Percentiles rank a stretch among this genome's conserved stretches.
Conservation (phyloP, 176 grass and related monocot genomes). For the Ananas comosus region DNA sequence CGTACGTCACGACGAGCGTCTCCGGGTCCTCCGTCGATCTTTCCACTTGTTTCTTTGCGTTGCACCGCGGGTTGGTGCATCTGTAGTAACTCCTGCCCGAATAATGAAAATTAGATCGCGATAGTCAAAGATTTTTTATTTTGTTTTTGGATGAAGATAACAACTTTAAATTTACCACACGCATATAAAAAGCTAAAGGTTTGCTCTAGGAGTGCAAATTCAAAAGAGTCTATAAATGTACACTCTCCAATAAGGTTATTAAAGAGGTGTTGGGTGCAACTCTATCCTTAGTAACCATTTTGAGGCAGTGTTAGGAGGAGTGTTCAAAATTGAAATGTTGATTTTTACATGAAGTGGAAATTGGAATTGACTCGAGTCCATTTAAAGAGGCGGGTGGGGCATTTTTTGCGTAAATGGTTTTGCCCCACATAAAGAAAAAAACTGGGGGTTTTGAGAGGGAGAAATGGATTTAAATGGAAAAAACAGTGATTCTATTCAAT, state of each 20-base stretch:
- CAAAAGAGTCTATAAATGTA: too few species aligned
- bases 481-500: not conserved
- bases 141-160: too few species aligned
- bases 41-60: constrained; percentile 93
- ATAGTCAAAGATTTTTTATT: too few species aligned
- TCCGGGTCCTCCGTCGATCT: constrained; percentile 60
- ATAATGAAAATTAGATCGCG: not conserved
- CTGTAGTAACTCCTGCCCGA: constrained; percentile 81
- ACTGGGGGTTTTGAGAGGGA: not conserved
- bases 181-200: too few species aligned
- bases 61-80: constrained; percentile 95
- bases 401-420: not conserved
- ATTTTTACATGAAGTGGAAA: not conserved
- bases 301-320: too few species aligned
- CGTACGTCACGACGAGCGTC: constrained; percentile 62
- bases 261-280: too few species aligned
- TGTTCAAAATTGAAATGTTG: too few species aligned
- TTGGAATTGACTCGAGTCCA: constrained; percentile 3
- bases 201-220: too few species aligned
- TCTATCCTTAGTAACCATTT: too few species aligned
- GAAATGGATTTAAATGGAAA: not conserved
- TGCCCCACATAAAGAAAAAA: not conserved
- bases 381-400: not conserved
- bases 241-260: too few species aligned
- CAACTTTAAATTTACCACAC: too few species aligned